These are phyloP conservation scores for Neonectria sp. DNA, from an alignment of 2,329 filamentous ascomycete genomes.

Conservation along the genomic window DNA sequence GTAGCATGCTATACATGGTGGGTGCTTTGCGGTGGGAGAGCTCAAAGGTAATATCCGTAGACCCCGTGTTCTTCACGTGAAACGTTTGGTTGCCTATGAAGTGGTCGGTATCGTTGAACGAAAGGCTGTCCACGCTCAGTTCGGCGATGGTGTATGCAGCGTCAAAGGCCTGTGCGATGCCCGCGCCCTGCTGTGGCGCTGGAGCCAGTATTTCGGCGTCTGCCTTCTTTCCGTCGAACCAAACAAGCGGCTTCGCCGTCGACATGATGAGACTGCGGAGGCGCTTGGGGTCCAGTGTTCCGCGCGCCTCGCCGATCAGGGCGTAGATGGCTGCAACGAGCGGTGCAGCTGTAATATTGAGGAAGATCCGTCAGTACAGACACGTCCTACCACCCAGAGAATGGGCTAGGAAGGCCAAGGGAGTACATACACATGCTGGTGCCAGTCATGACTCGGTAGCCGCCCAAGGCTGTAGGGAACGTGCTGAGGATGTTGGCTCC, in stretches of 20 bases:
- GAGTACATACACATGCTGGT: slow-evolving; percentile 12
- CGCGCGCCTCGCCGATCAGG: neutral
- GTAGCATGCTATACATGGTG: neutral
- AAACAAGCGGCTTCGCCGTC: neutral
- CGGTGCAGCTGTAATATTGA: neutral
- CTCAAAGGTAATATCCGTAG: neutral
- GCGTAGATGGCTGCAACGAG: neutral
- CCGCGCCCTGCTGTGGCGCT: neutral
- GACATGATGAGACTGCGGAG: neutral
- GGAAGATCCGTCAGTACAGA: neutral
- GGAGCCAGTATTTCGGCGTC: neutral
- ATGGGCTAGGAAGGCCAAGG: neutral
- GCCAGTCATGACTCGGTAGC: neutral
- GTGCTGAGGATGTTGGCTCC: slow-evolving; percentile 11
- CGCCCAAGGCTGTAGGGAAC: neutral
- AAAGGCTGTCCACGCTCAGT: neutral
- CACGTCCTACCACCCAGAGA: neutral
- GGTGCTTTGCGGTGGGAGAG: neutral
- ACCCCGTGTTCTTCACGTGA: neutral
- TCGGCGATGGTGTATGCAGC: neutral
- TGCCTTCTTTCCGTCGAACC: neutral
- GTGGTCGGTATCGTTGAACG: neutral
- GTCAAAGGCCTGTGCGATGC: neutral
- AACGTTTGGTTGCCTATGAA: neutral
- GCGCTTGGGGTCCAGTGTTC: neutral